Conservation (phyloP, 331 rosid species). For the Malus hybrid region DNA sequence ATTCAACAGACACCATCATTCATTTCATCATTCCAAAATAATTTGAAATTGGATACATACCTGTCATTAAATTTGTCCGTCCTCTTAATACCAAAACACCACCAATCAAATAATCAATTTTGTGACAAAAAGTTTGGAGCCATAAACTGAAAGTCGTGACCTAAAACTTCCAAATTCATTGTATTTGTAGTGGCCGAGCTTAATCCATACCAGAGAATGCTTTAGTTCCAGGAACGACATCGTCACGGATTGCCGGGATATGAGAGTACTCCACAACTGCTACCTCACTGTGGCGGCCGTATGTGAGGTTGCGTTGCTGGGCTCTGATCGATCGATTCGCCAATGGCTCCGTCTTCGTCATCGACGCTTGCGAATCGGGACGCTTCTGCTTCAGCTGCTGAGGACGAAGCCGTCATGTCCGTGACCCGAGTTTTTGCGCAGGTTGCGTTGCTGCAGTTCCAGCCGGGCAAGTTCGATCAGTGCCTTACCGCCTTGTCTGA, state of each 20-base stretch:
- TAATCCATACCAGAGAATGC: constrained; percentile 6
- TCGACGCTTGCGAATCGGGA: constrained; percentile 43
- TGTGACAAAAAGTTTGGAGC: too few species aligned
- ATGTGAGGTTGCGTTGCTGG: not conserved
- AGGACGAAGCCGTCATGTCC: constrained; percentile 55
- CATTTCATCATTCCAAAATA: too few species aligned
- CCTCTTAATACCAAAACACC: too few species aligned
- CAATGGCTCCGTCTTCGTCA: constrained; percentile 59
- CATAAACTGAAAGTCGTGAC: too few species aligned
- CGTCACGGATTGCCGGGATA: constrained; percentile 50
- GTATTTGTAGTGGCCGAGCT: too few species aligned
- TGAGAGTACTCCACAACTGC: constrained; percentile 71
- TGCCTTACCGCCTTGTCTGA: constrained; percentile 69
- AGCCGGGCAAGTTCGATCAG: constrained; percentile 68
- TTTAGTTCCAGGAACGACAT: constrained; percentile 86
- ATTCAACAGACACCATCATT: too few species aligned
- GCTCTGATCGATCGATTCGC: constrained; percentile 52
- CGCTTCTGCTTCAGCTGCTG: constrained; percentile 42
- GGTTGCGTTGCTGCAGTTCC: constrained; percentile 80
- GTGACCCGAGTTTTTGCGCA: constrained; percentile 52
- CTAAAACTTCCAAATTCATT: too few species aligned
- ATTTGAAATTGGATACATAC: too few species aligned
- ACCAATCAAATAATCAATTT: too few species aligned
- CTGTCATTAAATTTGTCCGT: too few species aligned
- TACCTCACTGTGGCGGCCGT: constrained; percentile 72